A percentile compares a stretch with the other conserved stretches of the same genome.
Conservation (phyloP, 1,284 basidiomycete species). For the Rhodofomes roseus region DNA sequence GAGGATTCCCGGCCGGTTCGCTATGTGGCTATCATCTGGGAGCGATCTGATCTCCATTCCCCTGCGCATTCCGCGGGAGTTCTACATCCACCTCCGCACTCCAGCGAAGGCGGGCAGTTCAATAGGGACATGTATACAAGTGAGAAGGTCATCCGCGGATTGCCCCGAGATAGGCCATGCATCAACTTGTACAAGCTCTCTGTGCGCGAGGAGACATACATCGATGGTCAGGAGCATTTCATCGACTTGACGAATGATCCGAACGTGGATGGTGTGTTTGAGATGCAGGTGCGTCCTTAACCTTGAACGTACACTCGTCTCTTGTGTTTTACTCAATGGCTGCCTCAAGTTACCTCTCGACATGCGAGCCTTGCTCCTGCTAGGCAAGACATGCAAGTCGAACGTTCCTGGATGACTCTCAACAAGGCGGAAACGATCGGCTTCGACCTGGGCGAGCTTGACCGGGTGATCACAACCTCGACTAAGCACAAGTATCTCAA, state of each 20-base stretch:
- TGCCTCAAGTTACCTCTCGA: conserved; percentile 73
- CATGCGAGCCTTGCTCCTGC: conserved; percentile 77
- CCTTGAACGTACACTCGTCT: conserved; percentile 9
- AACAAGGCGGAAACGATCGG: conserved; percentile 84
- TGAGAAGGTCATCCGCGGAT: conserved; percentile 72
- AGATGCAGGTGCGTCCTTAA: conserved; percentile 68
- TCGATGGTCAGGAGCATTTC: conserved; percentile 87
- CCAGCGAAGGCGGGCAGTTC: conserved; percentile 64
- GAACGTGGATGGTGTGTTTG: conserved; percentile 94
- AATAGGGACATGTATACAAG: conserved; percentile 65
- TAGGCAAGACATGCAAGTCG: conserved; percentile 82
- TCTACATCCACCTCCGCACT: conserved; percentile 88
- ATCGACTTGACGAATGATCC: conserved; percentile 91
- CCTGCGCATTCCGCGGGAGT: conserved; percentile 85
- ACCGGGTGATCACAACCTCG: conserved; percentile 54
- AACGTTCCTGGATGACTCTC: conserved; percentile 72
- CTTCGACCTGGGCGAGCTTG: conserved; percentile 84
- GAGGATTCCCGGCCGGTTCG: conserved; percentile 79
- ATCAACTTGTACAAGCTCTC: conserved; percentile 82
- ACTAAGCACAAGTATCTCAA: conserved; percentile 76
- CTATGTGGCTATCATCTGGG: conserved; percentile 88
- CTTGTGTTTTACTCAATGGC: background rate
- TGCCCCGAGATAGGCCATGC: conserved; percentile 80
- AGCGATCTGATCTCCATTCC: conserved; percentile 77
- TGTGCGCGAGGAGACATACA: conserved; percentile 82